Conservation (phyloP, 768 basidiomycete genomes). For the Chlorophyllum brunneum region DNA sequence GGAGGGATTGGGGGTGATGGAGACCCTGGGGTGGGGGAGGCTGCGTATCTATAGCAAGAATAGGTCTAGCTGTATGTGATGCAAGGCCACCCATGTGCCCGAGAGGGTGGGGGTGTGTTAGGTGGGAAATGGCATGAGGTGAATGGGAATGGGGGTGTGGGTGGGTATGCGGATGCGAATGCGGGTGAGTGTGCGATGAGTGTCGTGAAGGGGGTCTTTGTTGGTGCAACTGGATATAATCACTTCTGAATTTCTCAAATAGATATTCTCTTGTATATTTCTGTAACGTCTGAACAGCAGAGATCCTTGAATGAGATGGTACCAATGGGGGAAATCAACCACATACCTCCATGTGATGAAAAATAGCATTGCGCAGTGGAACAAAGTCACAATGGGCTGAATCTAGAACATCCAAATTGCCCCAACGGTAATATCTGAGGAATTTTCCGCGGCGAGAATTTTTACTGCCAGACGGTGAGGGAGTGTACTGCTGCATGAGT, state of each 20-base stretch:
- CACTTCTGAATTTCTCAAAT: slow-evolving; percentile 69
- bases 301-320: slow-evolving; percentile 17
- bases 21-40: slow-evolving; percentile 19
- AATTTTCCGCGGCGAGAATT: slow-evolving; percentile 62
- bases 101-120: slow-evolving; percentile 30
- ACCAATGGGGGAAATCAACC: slow-evolving; percentile 13
- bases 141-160: slow-evolving; percentile 33
- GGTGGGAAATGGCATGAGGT: slow-evolving; percentile 54
- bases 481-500: slow-evolving; percentile 70
- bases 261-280: slow-evolving; percentile 83
- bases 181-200: slow-evolving; percentile 41
- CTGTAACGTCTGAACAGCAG: slow-evolving; percentile 61
- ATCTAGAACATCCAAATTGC: slow-evolving; percentile 76
- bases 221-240: slow-evolving; percentile 51
- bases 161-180: slow-evolving; percentile 30
- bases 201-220: slow-evolving; percentile 45
- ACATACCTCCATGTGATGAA: slow-evolving; percentile 86
- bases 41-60: slow-evolving; percentile 31
- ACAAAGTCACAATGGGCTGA: slow-evolving; percentile 78
- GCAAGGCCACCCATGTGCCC: slow-evolving; percentile 11
- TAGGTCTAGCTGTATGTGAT: slow-evolving; percentile 26
- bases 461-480: slow-evolving; percentile 41
- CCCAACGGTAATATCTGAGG: slow-evolving; percentile 79
- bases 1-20: slow-evolving; percentile 1
- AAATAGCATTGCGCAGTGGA: slow-evolving; percentile 70